These are phyloP conservation scores for Thuidium tamariscinum DNA, from an alignment of 225 moss, liverwort and hornwort genomes.

Conservation along the genomic window DNA sequence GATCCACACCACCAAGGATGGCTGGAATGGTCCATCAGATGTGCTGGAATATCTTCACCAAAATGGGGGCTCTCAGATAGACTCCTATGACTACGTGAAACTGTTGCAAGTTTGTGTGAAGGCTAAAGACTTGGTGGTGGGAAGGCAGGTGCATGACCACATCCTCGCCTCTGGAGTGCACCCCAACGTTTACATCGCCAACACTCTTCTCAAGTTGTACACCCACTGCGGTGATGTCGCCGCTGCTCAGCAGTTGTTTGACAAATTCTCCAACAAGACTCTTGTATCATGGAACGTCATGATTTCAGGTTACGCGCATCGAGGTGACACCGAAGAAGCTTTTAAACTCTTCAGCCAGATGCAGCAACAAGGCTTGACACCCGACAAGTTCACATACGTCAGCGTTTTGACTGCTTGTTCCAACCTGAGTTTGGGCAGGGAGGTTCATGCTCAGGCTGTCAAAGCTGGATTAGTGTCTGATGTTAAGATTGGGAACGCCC, in stretches of 20 bases:
- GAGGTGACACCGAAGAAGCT: slow-evolving; percentile 4
- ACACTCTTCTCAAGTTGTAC: slow-evolving; percentile 39
- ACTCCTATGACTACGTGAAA: slow-evolving; percentile 32
- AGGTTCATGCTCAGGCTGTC: slow-evolving; percentile 4
- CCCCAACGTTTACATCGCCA: slow-evolving; percentile 16
- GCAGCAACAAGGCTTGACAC: slow-evolving; percentile 13
- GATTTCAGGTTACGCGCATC: slow-evolving; percentile 29
- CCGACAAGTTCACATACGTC: slow-evolving; percentile 21
- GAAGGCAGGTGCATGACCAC: slow-evolving; percentile 28
- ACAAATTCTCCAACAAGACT: slow-evolving; percentile 6
- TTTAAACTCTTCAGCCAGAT: slow-evolving; percentile 18
- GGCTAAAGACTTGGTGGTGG: slow-evolving; percentile 21
- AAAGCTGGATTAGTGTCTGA: slow-evolving; percentile 14
- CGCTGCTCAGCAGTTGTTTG: slow-evolving; percentile 22
- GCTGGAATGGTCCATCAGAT: slow-evolving; percentile 5
- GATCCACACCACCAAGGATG: slow-evolving; percentile 6
- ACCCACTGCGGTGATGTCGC: slow-evolving; percentile 26
- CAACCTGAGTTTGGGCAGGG: slow-evolving; percentile 7
- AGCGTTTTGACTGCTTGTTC: slow-evolving; percentile 19
- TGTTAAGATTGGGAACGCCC: slow-evolving; percentile 13
- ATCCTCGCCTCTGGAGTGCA: slow-evolving; percentile 5
- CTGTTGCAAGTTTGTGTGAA: slow-evolving; percentile 30
- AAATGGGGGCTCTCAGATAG: background rate
- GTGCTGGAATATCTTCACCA: slow-evolving; percentile 17
- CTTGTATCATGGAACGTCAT: slow-evolving; percentile 36